A percentile compares a stretch with the other conserved stretches of the same genome.
These are phyloP conservation scores for Sutorius eximius DNA, from an alignment of 1,284 basidiomycete species.

Conservation along the genomic window DNA sequence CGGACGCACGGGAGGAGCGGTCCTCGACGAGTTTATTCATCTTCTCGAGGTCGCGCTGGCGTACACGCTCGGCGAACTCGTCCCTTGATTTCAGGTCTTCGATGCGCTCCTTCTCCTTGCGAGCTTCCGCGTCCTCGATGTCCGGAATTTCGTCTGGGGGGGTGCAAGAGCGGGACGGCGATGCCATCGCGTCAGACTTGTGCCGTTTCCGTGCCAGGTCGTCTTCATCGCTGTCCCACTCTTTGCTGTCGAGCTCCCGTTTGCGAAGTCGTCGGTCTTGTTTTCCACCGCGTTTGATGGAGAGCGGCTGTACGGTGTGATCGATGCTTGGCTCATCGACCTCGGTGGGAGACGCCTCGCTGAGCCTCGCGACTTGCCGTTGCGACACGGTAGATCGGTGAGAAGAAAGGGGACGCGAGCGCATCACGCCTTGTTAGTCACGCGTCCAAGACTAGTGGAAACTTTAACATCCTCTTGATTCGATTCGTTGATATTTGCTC, in stretches of 20 bases:
- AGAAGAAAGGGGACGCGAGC: not conserved
- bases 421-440: no score
- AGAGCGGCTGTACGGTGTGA: conserved; percentile 79
- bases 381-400: conserved; percentile 35
- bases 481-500: not conserved
- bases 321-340: conserved; percentile 52
- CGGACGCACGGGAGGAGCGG: conserved; percentile 71
- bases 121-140: conserved; percentile 67
- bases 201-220: conserved; percentile 71
- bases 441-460: no score
- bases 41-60: conserved; percentile 79
- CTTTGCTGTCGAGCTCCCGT: conserved; percentile 73
- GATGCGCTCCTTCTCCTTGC: conserved; percentile 73
- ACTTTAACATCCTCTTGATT: conserved; percentile 16
- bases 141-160: conserved; percentile 42
- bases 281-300: conserved; percentile 55
- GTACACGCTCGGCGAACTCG: conserved; percentile 88
- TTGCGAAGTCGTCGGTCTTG: conserved; percentile 73
- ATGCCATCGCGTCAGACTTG: conserved; percentile 45
- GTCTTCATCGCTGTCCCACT: conserved; percentile 89
- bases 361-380: conserved; percentile 45
- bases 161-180: conserved; percentile 19
- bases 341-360: conserved; percentile 47
- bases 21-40: conserved; percentile 94
- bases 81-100: conserved; percentile 88